phyloP scores from a whole-genome alignment of 192 early-diverging fungal genomes.

The Dissophora globulifera region DNA sequence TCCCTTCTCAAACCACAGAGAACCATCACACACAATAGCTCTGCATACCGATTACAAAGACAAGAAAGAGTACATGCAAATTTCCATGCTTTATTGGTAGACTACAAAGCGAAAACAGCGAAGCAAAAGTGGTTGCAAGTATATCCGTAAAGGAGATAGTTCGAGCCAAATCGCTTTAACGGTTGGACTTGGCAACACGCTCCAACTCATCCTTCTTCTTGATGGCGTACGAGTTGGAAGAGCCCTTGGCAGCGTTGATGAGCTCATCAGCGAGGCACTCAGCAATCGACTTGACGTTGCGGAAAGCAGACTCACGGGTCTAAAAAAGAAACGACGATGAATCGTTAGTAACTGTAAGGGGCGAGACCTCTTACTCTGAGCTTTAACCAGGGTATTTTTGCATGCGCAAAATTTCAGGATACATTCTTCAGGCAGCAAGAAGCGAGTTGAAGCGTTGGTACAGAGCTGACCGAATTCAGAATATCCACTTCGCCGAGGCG shows the following conservation, averaged over 20 bases:
- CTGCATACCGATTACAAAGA: too few relatives aligned
- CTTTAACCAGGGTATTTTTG: slow-evolving; percentile 12
- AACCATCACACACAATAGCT: too few relatives aligned
- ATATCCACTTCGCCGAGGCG: too few relatives aligned
- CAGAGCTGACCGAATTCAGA: neutral
- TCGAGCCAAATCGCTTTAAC: slow-evolving; percentile 43
- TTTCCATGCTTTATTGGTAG: slow-evolving; percentile 29
- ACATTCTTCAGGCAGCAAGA: too few relatives aligned
- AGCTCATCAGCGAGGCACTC: slow-evolving; percentile 99
- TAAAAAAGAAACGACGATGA: slow-evolving; percentile 21
- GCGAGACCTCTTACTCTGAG: slow-evolving; percentile 56
- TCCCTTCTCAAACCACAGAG: too few relatives aligned
- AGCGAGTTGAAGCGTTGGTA: too few relatives aligned
- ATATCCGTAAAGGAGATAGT: neutral
- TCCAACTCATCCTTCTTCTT: slow-evolving; percentile 98
- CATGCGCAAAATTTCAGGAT: too few relatives aligned
- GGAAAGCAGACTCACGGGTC: slow-evolving; percentile 98
- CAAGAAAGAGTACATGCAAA: slow-evolving; percentile 4
- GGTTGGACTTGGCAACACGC: slow-evolving; percentile 84
- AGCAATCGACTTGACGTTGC: slow-evolving; percentile 99
- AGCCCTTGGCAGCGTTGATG: slow-evolving; percentile 98
- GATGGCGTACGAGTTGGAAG: slow-evolving; percentile 99
- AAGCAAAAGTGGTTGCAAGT: neutral
- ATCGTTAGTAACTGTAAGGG: slow-evolving; percentile 54
- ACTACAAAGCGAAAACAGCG: slow-evolving; percentile 16